Evolutionary conservation across 2,329 filamentous ascomycete genomes (phyloP), one percentile per base, ranked within the genome.

Genomic region (Falciphora oryzae): DNA sequence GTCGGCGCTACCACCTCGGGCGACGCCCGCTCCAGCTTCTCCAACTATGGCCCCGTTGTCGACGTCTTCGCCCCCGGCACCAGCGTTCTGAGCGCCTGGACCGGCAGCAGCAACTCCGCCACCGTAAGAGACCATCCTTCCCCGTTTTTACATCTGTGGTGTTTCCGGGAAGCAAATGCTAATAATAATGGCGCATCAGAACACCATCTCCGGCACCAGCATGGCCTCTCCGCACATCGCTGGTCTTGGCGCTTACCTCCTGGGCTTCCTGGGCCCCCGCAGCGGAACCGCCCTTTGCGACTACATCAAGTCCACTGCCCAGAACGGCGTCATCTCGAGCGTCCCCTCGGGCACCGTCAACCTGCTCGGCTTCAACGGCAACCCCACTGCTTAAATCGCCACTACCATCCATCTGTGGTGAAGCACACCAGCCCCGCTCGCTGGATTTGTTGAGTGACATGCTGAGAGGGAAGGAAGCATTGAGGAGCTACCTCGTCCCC

Each of bases 291-390:
- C 76, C 14, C 79, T 87, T 28, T 80, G 78, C 70, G 61, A 72
- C 64, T 79, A 80, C 69, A 79, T 87, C 68, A 71, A 75, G 68
- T 70, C 73, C 62, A 75, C 81, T 38, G 74, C 77, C 53, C 75
- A 75, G 65, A 77, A 75, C 67, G 75, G 75, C 65, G 75, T 77
- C 68, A 74, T 82, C 64, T 73, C 73, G 57, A 73, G 72, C 66
- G 67, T 82, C 1, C 77, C 76, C 63, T 74, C 69, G 66, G 75
- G 78, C 67, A 84, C 81, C 63, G 69, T 72, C 69, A 86, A 87
- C 77, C 70, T 77, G 65, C 76, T 88, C 63, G 82, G 81, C 65
- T 86, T 83, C 76, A 87, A 87, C 75, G 82, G 81, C 66, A 53
- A 53, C 44, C 44, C 44, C 8, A 7, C 44, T 53, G 44, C 44